A percentile compares a stretch with the other conserved stretches of the same genome.
These are phyloP conservation scores for Arachis hypogaea DNA, from an alignment of 306 rosid genomes.

Conservation along the genomic window DNA sequence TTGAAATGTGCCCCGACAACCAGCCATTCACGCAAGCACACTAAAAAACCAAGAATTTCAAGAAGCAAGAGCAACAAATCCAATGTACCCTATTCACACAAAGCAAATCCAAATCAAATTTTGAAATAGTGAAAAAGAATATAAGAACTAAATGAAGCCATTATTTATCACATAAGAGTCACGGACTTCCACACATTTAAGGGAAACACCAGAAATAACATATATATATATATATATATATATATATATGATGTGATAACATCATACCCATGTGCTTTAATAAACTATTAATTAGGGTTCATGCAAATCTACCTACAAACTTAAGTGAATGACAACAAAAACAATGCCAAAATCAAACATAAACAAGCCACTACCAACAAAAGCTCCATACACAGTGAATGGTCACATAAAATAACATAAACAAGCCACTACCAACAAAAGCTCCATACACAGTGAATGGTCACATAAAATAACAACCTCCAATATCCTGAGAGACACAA, in stretches of 20 bases:
- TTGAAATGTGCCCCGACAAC: conserved; percentile 44
- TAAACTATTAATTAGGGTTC: conserved; percentile 56
- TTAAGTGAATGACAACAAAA: conserved; percentile 20
- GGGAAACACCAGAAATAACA: conserved; percentile 17
- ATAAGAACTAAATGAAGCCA: conserved; percentile 32
- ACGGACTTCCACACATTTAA: conserved; percentile 7
- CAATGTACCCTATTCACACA: conserved; percentile 41
- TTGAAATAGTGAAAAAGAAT: conserved; percentile 23
- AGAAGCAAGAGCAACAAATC: conserved; percentile 17
- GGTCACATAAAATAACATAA: conserved; percentile 59
- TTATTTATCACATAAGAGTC: conserved; percentile 28
- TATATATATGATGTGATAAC: neutral
- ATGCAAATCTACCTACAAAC: conserved; percentile 38
- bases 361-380: conserved; percentile 13
- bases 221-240: too few relatives aligned
- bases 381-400: conserved; percentile 31
- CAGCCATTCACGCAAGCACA: conserved; percentile 46
- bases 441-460: conserved; percentile 29
- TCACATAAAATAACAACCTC: conserved; percentile 61
- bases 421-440: conserved; percentile 19
- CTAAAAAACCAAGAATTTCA: neutral
- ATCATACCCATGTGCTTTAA: conserved; percentile 42
- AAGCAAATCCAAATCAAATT: conserved; percentile 20
- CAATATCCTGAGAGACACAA: conserved; percentile 40
- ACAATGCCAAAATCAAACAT: conserved; percentile 29